Evolutionary conservation across 306 rosid genomes (phyloP), one percentile per base, ranked within the genome.

Genomic region (Rosa chinensis): DNA sequence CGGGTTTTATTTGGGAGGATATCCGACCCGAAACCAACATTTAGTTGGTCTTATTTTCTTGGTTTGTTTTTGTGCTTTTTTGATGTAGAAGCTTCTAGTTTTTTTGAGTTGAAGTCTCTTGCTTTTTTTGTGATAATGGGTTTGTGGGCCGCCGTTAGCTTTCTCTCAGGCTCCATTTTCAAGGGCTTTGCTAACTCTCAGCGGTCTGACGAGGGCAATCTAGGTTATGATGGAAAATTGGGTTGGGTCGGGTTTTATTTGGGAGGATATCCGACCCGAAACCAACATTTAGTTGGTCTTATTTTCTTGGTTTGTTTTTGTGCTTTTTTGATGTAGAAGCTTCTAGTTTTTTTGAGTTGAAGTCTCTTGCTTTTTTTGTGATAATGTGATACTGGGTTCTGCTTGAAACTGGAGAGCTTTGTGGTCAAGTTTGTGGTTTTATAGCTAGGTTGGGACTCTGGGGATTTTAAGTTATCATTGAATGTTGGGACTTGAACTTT

Each of bases 391-490:
- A n/a, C n/a, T 17, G 59, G 73, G 55, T 68, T 72, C 40, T 81
- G 82, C 63, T 72, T 48, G 75, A 77, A n/a, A 37, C 72, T 76
- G 52, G 55, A 59, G 66, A 44, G 40, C 23, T 81, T 74, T 50
- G 70, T 50, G 16, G 66, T 49, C 58, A 35, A 62, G 25, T 23
- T 55, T 47, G 71, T 70, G 56, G 17, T 56, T 73, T 69, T 43
- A 59, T 68, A 68, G 74, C 66, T 67, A 32, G 49, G 50, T 52
- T 32, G n/a, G 17, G 20, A 47, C 21, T 55, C 13, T 53, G 37
- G 6, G 75, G 17, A 11, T 2, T 48, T 68, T 10, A 52, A 40
- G 71, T 62, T 63, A 28, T 17, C 35, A 47, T 39, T 14, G 37
- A 20, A 14, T 63, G 61, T 81, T 62, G 53, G 59, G 69, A 50